Evolutionary conservation across 1,284 basidiomycete species (phyloP).

Genomic region (Phaffia rhodozyma): DNA sequence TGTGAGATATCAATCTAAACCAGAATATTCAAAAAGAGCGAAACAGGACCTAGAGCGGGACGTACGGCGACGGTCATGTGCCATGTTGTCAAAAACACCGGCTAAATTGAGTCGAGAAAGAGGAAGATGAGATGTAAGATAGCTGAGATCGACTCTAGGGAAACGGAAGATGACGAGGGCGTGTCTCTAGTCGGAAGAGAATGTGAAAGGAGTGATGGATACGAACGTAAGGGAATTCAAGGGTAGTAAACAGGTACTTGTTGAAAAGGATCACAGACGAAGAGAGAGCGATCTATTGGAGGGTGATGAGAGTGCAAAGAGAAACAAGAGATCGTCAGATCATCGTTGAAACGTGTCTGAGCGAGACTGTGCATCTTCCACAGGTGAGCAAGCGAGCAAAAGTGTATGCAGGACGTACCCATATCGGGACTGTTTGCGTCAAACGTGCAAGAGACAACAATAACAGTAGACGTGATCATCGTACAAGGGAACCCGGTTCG

Average conservation of each 20-base stretch:
- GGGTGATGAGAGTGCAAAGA: conserved; percentile 59
- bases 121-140: not conserved
- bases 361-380: not conserved
- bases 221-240: conserved; percentile 54
- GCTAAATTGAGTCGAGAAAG: conserved; percentile 27
- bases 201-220: not conserved
- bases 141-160: not conserved
- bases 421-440: conserved; percentile 9
- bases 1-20: not conserved
- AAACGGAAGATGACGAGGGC: not conserved
- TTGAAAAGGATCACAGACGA: conserved; percentile 94
- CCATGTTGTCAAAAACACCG: conserved; percentile 79
- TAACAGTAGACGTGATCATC: too few relatives aligned
- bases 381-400: not conserved
- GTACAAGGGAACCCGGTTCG: not conserved
- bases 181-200: too few relatives aligned
- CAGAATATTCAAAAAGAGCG: too few relatives aligned
- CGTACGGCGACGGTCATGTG: conserved; percentile 70
- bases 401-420: conserved; percentile 2
- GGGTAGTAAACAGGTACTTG: conserved; percentile 75
- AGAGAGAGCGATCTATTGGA: conserved; percentile 76
- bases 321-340: conserved; percentile 8
- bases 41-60: conserved; percentile 27
- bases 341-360: not conserved
- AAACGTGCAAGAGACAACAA: too few relatives aligned